Conservation (phyloP, 805 yeast species). For the Hermanozyma aechmeae region DNA sequence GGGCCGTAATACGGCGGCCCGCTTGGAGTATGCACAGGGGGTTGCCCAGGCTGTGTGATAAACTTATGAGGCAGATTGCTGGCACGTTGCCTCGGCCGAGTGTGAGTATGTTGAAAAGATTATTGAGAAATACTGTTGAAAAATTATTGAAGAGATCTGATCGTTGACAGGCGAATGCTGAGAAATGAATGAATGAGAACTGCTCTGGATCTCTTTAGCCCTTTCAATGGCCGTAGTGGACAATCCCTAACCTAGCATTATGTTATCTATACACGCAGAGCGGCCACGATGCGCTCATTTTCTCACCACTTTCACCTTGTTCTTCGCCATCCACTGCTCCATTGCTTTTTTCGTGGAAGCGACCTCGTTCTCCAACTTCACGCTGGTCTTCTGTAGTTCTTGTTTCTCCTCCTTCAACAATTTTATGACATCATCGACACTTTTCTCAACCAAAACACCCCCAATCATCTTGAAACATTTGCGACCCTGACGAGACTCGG, state of each 20-base stretch:
- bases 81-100: too few relatives aligned
- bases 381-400: too few relatives aligned
- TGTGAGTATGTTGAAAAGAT: too few relatives aligned
- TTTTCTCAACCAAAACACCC: constrained; percentile 78
- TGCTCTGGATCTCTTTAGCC: background rate
- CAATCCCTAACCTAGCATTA: background rate
- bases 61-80: too few relatives aligned
- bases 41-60: too few relatives aligned
- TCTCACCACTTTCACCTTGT: constrained; percentile 33
- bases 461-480: constrained; percentile 91
- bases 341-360: constrained; percentile 19
- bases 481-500: constrained; percentile 38
- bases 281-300: constrained; percentile 6
- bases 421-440: constrained; percentile 67
- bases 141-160: background rate
- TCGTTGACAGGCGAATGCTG: background rate
- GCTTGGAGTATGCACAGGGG: constrained; percentile 22
- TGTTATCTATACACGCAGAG: background rate
- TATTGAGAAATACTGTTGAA: background rate
- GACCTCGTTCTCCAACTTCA: constrained; percentile 17
- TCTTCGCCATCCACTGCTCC: constrained; percentile 31
- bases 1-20: constrained; percentile 22
- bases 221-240: background rate
- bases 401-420: constrained; percentile 44
- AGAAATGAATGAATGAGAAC: background rate